Evolutionary conservation across 2,329 filamentous ascomycete genomes (phyloP).

Genomic region (Fusarium oxysporum): DNA sequence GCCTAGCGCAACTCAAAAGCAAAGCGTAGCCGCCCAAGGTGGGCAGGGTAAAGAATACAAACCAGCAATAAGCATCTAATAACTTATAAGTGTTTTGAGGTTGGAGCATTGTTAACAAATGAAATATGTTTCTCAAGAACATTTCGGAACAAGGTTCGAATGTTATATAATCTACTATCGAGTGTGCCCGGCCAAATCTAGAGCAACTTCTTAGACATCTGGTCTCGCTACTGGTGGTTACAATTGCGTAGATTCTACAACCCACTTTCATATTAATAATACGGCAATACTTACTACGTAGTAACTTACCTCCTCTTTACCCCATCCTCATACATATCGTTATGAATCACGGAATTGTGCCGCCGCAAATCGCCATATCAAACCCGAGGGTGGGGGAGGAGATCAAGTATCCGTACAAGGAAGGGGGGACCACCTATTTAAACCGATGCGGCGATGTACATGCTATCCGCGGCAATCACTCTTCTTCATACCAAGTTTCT

Average conservation of each 20-base stretch:
- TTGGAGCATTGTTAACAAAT: neutral
- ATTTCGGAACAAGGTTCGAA: neutral
- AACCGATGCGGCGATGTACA: neutral
- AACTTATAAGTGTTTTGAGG: neutral
- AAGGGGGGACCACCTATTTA: slow-evolving; percentile 3
- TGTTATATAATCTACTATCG: neutral
- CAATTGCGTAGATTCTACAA: neutral
- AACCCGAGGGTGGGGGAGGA: slow-evolving; percentile 3
- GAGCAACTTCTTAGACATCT: neutral
- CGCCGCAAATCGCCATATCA: slow-evolving; percentile 29
- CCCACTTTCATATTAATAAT: neutral
- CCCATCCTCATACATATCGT: slow-evolving; percentile 1
- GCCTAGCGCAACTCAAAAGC: neutral
- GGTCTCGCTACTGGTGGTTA: neutral
- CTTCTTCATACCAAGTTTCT: slow-evolving; percentile 4
- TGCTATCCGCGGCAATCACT: neutral
- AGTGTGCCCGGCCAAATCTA: neutral
- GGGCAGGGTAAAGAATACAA: neutral
- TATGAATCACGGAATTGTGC: slow-evolving; percentile 36
- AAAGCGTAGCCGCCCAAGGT: neutral
- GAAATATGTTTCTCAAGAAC: neutral
- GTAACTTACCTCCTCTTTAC: neutral
- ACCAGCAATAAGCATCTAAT: neutral
- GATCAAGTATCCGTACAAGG: neutral
- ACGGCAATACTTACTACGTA: neutral